A percentile compares a stretch with the other conserved stretches of the same genome.
These are phyloP conservation scores for Talaromyces verruculosus DNA, from an alignment of 2,329 filamentous ascomycete species.

Conservation along the genomic window DNA sequence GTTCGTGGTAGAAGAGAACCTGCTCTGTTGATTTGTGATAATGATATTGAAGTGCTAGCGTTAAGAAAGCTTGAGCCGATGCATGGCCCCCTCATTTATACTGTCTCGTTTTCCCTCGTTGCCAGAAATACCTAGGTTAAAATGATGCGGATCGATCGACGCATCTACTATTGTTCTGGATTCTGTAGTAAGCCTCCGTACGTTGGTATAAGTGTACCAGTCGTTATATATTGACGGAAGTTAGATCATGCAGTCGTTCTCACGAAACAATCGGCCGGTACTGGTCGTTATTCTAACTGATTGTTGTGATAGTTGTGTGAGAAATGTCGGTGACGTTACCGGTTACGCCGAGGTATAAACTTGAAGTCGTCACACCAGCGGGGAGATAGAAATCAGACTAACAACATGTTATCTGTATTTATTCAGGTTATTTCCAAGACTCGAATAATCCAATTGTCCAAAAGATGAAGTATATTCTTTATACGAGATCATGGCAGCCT, in stretches of 20 bases:
- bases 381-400: background rate
- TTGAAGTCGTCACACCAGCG: background rate
- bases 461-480: background rate
- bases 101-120: background rate
- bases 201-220: background rate
- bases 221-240: background rate
- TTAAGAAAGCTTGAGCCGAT: background rate
- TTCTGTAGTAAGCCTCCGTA: background rate
- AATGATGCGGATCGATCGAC: background rate
- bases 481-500: background rate
- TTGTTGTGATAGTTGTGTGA: background rate
- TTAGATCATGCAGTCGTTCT: background rate
- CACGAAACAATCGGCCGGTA: too few relatives aligned
- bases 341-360: constrained; percentile 1
- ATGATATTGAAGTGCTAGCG: background rate
- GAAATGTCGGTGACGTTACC: background rate
- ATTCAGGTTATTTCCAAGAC: background rate
- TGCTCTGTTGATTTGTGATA: background rate
- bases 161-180: background rate
- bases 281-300: background rate
- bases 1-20: background rate
- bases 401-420: background rate
- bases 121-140: constrained; percentile 1
- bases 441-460: background rate
- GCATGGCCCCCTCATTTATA: constrained; percentile 8